A percentile compares a stretch with the other conserved stretches of the same genome.
Conservation (phyloP, 1,284 basidiomycete genomes). For the Mycena citricolor region DNA sequence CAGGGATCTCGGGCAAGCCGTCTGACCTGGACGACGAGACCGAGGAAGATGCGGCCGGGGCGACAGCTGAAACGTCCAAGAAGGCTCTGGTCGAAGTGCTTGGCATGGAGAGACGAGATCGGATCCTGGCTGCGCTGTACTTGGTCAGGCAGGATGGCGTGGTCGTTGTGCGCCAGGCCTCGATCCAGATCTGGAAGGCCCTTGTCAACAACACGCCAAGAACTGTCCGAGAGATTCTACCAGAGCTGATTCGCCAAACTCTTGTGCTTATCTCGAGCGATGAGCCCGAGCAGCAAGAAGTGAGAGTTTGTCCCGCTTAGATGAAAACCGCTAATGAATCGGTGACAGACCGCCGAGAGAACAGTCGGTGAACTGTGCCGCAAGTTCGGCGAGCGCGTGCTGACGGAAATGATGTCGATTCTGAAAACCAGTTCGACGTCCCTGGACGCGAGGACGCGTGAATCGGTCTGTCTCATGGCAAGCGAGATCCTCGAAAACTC, state of each 20-base stretch:
- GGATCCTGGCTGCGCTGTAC: conserved; percentile 89
- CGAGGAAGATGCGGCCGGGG: conserved; percentile 62
- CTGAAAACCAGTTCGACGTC: conserved; percentile 73
- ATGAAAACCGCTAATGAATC: conserved; percentile 7
- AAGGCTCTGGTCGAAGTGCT: conserved; percentile 87
- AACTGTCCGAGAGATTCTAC: conserved; percentile 93
- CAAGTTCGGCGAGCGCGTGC: conserved; percentile 93
- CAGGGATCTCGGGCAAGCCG: conserved; percentile 92
- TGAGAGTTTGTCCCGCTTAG: conserved; percentile 31
- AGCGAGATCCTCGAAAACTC: conserved; percentile 90
- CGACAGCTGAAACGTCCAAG: conserved; percentile 67
- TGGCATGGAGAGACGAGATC: conserved; percentile 86
- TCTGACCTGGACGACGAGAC: conserved; percentile 67
- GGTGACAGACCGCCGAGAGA: conserved; percentile 73
- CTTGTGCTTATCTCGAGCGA: conserved; percentile 76
- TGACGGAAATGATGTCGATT: conserved; percentile 83
- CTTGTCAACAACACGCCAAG: conserved; percentile 89
- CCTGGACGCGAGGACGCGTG: conserved; percentile 72
- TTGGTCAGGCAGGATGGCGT: conserved; percentile 94
- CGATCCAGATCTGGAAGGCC: conserved; percentile 98
- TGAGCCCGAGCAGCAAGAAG: conserved; percentile 90
- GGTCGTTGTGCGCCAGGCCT: conserved; percentile 85
- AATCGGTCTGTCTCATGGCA: conserved; percentile 87
- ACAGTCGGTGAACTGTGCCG: conserved; percentile 89
- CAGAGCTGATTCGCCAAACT: conserved; percentile 80